phyloP scores from a whole-genome alignment of 2,329 filamentous ascomycete species.

The Madurella fahalii region DNA sequence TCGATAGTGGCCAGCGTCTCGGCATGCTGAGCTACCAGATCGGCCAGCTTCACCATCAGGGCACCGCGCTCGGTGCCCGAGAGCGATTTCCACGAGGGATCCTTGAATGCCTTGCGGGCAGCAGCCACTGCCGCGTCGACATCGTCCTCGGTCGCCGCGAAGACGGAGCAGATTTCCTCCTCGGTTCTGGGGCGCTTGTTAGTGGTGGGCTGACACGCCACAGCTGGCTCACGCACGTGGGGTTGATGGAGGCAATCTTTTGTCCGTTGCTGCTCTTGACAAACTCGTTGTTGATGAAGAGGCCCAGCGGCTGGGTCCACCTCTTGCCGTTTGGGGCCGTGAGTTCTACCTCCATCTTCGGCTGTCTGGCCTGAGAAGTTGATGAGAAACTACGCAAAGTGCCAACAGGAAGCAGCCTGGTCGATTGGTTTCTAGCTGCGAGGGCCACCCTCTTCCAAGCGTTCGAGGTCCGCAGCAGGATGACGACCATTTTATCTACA shows the following conservation, averaged over 20 bases:
- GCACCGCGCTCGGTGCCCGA: constrained; percentile 63
- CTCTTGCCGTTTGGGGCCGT: constrained; percentile 71
- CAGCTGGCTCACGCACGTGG: constrained; percentile 47
- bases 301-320: constrained; percentile 68
- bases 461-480: constrained; percentile 5
- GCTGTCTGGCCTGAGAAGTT: constrained; percentile 7
- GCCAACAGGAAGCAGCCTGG: background rate
- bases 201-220: background rate
- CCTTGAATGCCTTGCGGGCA: constrained; percentile 64
- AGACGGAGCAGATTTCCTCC: constrained; percentile 65
- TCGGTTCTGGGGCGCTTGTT: constrained; percentile 43
- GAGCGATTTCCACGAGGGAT: constrained; percentile 64
- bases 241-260: constrained; percentile 65
- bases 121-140: constrained; percentile 67
- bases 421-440: background rate
- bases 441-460: background rate
- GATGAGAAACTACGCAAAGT: constrained; percentile 16
- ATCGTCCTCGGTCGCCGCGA: constrained; percentile 63
- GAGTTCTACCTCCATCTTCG: constrained; percentile 50
- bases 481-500: constrained; percentile 18
- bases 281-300: constrained; percentile 83
- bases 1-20: constrained; percentile 52
- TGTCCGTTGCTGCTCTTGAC: constrained; percentile 61
- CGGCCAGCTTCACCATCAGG: constrained; percentile 66
- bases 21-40: constrained; percentile 62